Evolutionary conservation across 805 yeast genomes (phyloP).

Genomic region (Nakazawaea molendinolei): DNA sequence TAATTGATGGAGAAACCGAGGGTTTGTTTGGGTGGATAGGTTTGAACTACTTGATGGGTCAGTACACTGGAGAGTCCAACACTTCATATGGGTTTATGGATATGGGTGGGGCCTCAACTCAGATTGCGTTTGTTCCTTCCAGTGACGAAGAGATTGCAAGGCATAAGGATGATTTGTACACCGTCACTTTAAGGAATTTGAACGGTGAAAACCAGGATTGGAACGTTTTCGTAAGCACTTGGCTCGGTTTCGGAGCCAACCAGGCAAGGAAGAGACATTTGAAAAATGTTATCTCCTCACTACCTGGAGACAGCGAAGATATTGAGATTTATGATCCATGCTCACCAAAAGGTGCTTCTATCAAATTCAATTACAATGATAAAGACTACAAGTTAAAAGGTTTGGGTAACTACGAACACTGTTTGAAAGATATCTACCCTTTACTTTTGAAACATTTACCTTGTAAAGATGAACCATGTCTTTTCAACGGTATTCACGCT

Average conservation of each 20-base stretch:
- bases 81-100: slow-evolving; percentile 88
- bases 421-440: slow-evolving; percentile 69
- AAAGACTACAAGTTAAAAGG: slow-evolving; percentile 54
- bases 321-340: slow-evolving; percentile 68
- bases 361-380: slow-evolving; percentile 41
- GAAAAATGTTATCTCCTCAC: slow-evolving; percentile 37
- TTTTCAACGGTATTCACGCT: slow-evolving; percentile 93
- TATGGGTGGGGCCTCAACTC: slow-evolving; percentile 99
- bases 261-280: slow-evolving; percentile 78
- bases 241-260: slow-evolving; percentile 98
- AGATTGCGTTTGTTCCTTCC: slow-evolving; percentile 86
- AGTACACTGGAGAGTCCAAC: slow-evolving; percentile 29
- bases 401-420: slow-evolving; percentile 70
- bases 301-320: slow-evolving; percentile 44
- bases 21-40: slow-evolving; percentile 96
- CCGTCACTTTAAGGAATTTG: slow-evolving; percentile 55
- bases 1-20: slow-evolving; percentile 91
- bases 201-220: slow-evolving; percentile 70
- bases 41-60: slow-evolving; percentile 73
- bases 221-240: slow-evolving; percentile 88
- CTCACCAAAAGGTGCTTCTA: slow-evolving; percentile 55
- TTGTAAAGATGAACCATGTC: slow-evolving; percentile 82
- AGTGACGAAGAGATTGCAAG: slow-evolving; percentile 47
- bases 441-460: slow-evolving; percentile 72
- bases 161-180: slow-evolving; percentile 70